Percentiles rank a stretch among this genome's conserved stretches.
These are phyloP conservation scores for Leucocoprinus leucothites DNA, from an alignment of 768 basidiomycete species.

Conservation along the genomic window DNA sequence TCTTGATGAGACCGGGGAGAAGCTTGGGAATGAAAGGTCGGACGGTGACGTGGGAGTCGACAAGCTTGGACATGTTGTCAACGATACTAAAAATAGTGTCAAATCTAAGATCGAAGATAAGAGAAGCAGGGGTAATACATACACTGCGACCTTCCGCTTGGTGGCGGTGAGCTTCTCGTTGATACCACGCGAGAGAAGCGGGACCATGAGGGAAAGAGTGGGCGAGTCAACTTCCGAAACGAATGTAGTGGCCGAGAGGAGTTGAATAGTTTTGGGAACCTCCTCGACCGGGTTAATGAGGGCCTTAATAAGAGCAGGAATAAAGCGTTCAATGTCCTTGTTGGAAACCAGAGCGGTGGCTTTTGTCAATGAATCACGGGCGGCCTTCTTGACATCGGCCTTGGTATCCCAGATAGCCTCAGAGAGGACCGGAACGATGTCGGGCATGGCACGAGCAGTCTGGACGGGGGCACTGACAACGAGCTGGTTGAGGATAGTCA, in stretches of 20 bases:
- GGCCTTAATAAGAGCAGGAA: conserved; percentile 96
- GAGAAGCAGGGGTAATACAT: conserved; percentile 30
- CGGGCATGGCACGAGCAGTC: conserved; percentile 87
- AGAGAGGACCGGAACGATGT: conserved; percentile 90
- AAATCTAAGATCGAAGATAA: conserved; percentile 17
- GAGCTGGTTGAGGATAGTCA: conserved; percentile 82
- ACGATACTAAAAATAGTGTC: conserved; percentile 59
- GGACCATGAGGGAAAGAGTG: conserved; percentile 97
- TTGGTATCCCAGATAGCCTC: conserved; percentile 99
- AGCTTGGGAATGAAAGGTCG: conserved; percentile 96
- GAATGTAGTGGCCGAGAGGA: conserved; percentile 98
- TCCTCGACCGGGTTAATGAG: conserved; percentile 99
- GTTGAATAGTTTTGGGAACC: conserved; percentile 90
- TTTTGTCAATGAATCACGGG: conserved; percentile 91
- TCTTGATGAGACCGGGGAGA: conserved; percentile 93
- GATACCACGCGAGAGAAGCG: conserved; percentile 90
- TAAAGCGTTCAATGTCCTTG: conserved; percentile 97
- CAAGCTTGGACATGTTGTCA: conserved; percentile 99
- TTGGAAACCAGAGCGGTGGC: conserved; percentile 93
- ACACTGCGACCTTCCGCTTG: conserved; percentile 98
- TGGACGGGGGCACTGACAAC: conserved; percentile 79
- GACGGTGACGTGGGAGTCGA: conserved; percentile 92
- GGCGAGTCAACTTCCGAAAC: conserved; percentile 99
- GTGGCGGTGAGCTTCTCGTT: conserved; percentile 92
- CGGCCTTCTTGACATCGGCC: conserved; percentile 97